Evolutionary conservation across 75 land plant species (phyloP), one percentile per base, ranked within the genome.

Genomic region (Selaginella tamariscina): DNA sequence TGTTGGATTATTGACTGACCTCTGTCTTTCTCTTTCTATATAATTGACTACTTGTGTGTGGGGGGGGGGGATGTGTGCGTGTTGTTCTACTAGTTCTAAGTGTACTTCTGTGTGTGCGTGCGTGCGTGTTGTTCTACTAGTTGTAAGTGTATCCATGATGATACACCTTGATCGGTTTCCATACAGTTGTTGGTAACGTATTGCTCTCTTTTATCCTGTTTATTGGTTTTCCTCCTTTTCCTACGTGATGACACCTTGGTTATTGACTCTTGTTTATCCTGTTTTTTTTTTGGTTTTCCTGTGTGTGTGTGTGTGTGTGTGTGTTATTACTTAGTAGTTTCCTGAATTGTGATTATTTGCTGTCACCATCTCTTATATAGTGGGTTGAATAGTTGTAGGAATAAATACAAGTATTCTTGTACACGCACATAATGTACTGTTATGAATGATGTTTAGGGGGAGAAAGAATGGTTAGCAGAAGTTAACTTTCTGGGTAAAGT

Each of bases 401-500:
- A n/a, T n/a, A n/a, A n/a, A n/a, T n/a, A n/a, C n/a, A n/a, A n/a
- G n/a, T n/a, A n/a, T n/a, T n/a, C n/a, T 49, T 49, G 54, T 62
- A 86, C n/a, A n/a, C n/a, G n/a, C n/a, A n/a, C n/a, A n/a, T n/a
- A n/a, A n/a, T n/a, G n/a, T n/a, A n/a, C n/a, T n/a, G n/a, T n/a
- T n/a, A n/a, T n/a, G n/a, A n/a, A n/a, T n/a, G n/a, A 11, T 79
- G 15, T 39, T 62, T 71, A 86, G 89, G 89, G 89, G 1, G 86
- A 83, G 66, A 86, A 86, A 65, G 82, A 89, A 32, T 89, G 94
- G 94, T 27, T 89, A n/a, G 81, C 94, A 32, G 95, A 89, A 70
- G 95, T 89, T 18, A 84, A 82, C 54, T 81, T 89, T 71, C 90
- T 89, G 63, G 84, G 87, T 27, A 70, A 86, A 56, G 84, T 87